Base-by-base conservation (phyloP, 768 basidiomycete species). In the Podaxis mareebaensis region DNA sequence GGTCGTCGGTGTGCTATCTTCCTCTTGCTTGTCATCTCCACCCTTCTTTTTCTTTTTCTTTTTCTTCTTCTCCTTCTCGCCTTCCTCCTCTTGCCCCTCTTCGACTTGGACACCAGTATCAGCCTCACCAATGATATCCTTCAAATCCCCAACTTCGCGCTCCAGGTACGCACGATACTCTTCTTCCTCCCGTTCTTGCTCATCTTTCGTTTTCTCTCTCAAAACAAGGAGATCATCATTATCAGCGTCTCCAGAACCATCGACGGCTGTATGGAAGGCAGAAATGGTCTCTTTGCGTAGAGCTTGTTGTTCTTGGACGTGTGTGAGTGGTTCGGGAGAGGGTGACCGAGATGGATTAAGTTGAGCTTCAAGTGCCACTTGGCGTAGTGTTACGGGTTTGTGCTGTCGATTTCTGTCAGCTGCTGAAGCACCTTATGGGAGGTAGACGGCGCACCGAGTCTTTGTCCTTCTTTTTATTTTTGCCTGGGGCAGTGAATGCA, bases 111-210 rank as follows among this genome's bases (percentile, higher is more conserved):
- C 71, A 7, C 63, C 68, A 26, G 53, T 68, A 26, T 66, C 67
- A n/a, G 63, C 68, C 40, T 84, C 87, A 48, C 83, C 83, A 26
- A 99, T 79, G 40, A 96, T 72, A 26, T 84, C 82, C 59, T 80
- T 77, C 55, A 98, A 76, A 69, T 93, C 89, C 2, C 95, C 94
- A 48, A 90, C 95, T 73, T 90, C 91, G 13, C 89, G 84, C 72
- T 93, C 80, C 65, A 99, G 75, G 73, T 92, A 98, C 1, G 82
- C 79, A 24, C 85, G 83, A 70, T 99, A 99, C 68, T 95, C 93
- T 66, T 92, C 89, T 67, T 93, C 93, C 67, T 97, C 94, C 46
- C 74, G 68, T 68, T 91, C 87, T 2, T 83, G 67, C 73, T 96
- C 93, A 62, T 92, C 92, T 66, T 86, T 84, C 0, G 88, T 91